These are phyloP conservation scores for Malassezia psittaci DNA, from an alignment of 1,284 basidiomycete species.

Conservation along the genomic window DNA sequence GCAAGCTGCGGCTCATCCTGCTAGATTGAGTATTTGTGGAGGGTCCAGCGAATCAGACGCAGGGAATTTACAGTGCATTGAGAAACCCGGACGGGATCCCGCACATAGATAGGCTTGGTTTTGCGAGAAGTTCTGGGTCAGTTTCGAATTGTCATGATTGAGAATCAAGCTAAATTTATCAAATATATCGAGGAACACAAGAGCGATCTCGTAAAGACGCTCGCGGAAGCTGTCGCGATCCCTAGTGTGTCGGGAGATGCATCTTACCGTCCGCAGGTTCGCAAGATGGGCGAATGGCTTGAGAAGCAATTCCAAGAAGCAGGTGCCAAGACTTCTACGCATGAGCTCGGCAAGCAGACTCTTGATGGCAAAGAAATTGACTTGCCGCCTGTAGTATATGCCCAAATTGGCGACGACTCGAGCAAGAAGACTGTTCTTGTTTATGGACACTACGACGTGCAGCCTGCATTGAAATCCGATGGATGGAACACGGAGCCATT, in stretches of 20 bases:
- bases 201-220: slow-evolving; percentile 30
- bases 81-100: neutral
- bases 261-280: slow-evolving; percentile 39
- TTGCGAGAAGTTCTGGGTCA: neutral
- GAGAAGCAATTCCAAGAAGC: slow-evolving; percentile 33
- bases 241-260: slow-evolving; percentile 45
- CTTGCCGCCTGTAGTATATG: slow-evolving; percentile 80
- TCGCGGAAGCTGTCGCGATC: slow-evolving; percentile 43
- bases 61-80: neutral
- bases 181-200: slow-evolving; percentile 43
- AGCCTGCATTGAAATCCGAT: slow-evolving; percentile 59
- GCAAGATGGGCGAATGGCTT: slow-evolving; percentile 45
- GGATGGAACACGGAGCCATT: slow-evolving; percentile 80
- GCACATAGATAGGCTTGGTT: neutral
- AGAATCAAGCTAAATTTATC: slow-evolving; percentile 31
- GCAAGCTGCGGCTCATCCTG: slow-evolving; percentile 10
- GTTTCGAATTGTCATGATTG: slow-evolving; percentile 10
- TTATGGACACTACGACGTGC: slow-evolving; percentile 60
- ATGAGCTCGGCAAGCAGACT: slow-evolving; percentile 59
- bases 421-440: slow-evolving; percentile 77
- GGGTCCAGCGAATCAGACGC: slow-evolving; percentile 1
- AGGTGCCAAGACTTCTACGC: slow-evolving; percentile 34
- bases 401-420: slow-evolving; percentile 61
- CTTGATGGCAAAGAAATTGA: slow-evolving; percentile 68
- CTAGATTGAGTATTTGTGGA: neutral